Conservation (phyloP, 352 stramenopile species). For the Thalassiosira livingstoniorum region DNA sequence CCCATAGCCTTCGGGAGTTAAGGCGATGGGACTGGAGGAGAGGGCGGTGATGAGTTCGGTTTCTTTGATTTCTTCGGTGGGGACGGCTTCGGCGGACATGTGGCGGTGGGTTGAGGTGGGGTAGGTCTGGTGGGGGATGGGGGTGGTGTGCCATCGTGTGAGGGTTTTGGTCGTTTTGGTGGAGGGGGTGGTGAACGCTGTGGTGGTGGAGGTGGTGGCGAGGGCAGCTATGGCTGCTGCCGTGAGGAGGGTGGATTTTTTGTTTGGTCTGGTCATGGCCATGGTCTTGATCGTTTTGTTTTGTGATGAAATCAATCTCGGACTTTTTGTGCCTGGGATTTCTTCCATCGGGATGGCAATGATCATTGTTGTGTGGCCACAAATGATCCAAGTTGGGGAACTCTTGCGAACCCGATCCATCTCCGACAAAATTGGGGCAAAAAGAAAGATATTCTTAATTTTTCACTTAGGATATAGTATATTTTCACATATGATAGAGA, state of each 20-base stretch:
- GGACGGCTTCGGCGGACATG: too few relatives aligned
- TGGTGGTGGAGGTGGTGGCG: not conserved
- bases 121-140: not conserved
- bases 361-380: too few relatives aligned
- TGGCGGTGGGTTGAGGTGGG: conserved; percentile 1
- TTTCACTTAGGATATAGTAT: too few relatives aligned
- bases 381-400: too few relatives aligned
- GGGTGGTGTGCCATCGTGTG: too few relatives aligned
- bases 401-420: too few relatives aligned
- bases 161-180: not conserved
- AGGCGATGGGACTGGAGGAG: conserved; percentile 16
- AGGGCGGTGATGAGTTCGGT: not conserved
- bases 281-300: not conserved
- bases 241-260: conserved; percentile 41
- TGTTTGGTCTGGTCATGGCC: conserved; percentile 25
- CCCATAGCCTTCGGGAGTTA: conserved; percentile 79
- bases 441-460: too few relatives aligned
- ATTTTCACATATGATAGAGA: too few relatives aligned
- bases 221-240: conserved; percentile 26
- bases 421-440: too few relatives aligned
- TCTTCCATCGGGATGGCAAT: too few relatives aligned
- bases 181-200: conserved; percentile 2
- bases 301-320: too few relatives aligned
- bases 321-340: not conserved
- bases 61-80: not conserved